Evolutionary conservation across 78 protist species (phyloP).

Genomic region (Dictyostelium citrinum): DNA sequence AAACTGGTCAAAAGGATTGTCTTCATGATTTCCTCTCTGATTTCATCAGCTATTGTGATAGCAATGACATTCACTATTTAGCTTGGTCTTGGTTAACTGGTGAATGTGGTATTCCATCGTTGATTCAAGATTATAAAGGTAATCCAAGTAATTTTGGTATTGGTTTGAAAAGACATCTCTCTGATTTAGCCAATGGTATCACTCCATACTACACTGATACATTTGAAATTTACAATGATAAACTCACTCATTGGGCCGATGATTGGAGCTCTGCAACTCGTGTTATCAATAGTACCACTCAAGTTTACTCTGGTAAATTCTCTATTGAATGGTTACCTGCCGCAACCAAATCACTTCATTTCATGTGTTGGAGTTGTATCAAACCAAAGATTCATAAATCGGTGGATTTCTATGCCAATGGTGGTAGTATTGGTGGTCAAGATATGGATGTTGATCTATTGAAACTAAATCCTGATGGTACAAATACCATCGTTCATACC

Average conservation of each 20-base stretch:
- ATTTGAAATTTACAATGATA: slow-evolving; percentile 57
- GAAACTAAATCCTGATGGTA: neutral
- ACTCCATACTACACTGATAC: slow-evolving; percentile 27
- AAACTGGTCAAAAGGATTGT: slow-evolving; percentile 75
- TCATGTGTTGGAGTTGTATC: slow-evolving; percentile 56
- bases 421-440: slow-evolving; percentile 56
- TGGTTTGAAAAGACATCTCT: slow-evolving; percentile 2
- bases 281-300: neutral
- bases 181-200: neutral
- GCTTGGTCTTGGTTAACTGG: slow-evolving; percentile 73
- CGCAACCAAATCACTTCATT: neutral
- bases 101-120: slow-evolving; percentile 32
- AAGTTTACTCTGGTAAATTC: neutral
- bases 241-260: slow-evolving; percentile 56
- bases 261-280: slow-evolving; percentile 25
- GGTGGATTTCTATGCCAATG: slow-evolving; percentile 8
- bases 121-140: slow-evolving; percentile 23
- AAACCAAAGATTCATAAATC: slow-evolving; percentile 11
- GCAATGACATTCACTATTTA: slow-evolving; percentile 36
- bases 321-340: neutral
- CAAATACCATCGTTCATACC: neutral
- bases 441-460: neutral
- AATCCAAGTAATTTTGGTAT: slow-evolving; percentile 20
- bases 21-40: slow-evolving; percentile 29
- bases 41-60: slow-evolving; percentile 36